These are phyloP conservation scores for Diaporthe helianthi DNA, from an alignment of 2,329 filamentous ascomycete species.

Conservation along the genomic window DNA sequence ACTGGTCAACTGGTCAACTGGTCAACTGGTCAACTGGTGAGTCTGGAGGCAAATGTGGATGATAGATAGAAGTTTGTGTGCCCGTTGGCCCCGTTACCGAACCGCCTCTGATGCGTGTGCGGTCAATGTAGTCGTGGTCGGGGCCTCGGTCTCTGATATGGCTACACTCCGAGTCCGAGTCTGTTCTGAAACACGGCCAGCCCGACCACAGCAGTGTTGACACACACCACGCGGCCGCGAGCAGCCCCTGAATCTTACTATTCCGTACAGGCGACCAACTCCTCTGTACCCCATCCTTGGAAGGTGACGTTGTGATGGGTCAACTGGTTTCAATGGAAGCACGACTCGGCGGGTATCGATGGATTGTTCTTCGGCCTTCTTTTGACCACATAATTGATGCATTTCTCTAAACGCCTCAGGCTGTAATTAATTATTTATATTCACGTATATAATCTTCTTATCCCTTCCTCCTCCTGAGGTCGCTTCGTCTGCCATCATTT, in stretches of 20 bases:
- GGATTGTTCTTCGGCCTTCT: not conserved
- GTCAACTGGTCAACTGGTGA: no score
- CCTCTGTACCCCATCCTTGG: no score
- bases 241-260: constrained; percentile 1
- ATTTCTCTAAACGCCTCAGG: no score
- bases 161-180: not conserved
- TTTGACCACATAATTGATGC: no score
- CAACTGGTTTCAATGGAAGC: not conserved
- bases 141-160: not conserved
- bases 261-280: not conserved
- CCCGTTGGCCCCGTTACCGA: not conserved
- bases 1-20: no score
- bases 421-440: not conserved
- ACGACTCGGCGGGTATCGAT: no score
- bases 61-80: not conserved
- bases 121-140: not conserved
- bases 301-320: not conserved
- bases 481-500: not conserved
- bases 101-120: not conserved
- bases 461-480: not conserved
- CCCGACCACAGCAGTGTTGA: no score
- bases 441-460: not conserved
- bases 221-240: not conserved
- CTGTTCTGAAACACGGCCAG: constrained; percentile 3
- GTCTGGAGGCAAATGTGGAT: not conserved